These are phyloP conservation scores for Botrytis pseudocinerea DNA, from an alignment of 2,329 filamentous ascomycete genomes.

Conservation along the genomic window DNA sequence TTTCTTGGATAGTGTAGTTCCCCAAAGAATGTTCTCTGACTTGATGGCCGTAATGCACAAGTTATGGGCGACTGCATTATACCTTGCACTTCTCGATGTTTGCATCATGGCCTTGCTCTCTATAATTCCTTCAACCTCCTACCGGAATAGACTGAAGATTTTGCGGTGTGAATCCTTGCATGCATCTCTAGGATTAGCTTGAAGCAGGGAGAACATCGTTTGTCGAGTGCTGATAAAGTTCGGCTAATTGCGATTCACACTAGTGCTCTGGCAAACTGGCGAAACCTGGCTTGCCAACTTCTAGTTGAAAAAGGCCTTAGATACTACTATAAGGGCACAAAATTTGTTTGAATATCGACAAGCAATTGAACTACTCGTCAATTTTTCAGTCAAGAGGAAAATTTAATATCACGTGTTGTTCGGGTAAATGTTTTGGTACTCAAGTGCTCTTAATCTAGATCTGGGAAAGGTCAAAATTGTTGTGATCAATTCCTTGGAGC, in stretches of 20 bases:
- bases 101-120: background rate
- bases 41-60: background rate
- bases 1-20: background rate
- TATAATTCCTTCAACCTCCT: background rate
- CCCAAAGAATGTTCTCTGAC: background rate
- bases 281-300: constrained; percentile 99
- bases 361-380: background rate
- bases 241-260: constrained; percentile 66
- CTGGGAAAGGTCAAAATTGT: background rate
- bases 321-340: background rate
- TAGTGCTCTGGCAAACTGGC: constrained; percentile 91
- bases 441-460: background rate
- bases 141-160: no score
- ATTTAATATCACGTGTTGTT: background rate
- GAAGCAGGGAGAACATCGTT: constrained; percentile 46
- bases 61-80: background rate
- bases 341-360: background rate
- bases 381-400: no score
- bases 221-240: constrained; percentile 99
- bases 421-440: background rate
- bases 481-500: background rate
- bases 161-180: background rate
- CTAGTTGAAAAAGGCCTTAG: constrained; percentile 82
- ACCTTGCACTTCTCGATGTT: background rate
- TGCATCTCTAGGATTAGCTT: background rate